Evolutionary conservation across 129 eudicot species (phyloP), one percentile per base, ranked within the genome.

Genomic region (Saposhnikovia divaricata): DNA sequence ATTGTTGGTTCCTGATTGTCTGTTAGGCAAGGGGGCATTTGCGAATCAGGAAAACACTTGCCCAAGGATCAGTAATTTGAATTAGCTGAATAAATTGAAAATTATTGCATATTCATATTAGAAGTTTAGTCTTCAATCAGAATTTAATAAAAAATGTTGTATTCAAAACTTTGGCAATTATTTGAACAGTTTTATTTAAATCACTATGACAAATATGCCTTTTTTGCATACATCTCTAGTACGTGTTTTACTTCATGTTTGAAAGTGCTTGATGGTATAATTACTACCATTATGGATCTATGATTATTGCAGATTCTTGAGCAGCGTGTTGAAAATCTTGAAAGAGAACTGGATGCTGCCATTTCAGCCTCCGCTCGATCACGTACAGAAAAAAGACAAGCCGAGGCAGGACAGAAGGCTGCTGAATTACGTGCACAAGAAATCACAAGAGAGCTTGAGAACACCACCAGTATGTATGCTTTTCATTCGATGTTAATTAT

Each of bases 361-460:
- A 94, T 94, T 47, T 86, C 98, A 48, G 98, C 97, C 57, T 91
- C 97, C 51, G 98, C 96, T 78, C 96, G 77, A 81, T 97, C 96
- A 23, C 98, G 98, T 27, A 82, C 86, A 42, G 98, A 94, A 77
- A 94, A 90, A 80, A 83, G 97, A 63, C 92, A 94, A 46, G 96
- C 98, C 71, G 98, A 92, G 89, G 96, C 94, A 84, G 92, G 91
- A 48, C 97, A 94, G 82, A 94, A 89, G 83, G 93, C 93, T 84
- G 97, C 98, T 81, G 98, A 94, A 70, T 76, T 92, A 53, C 90
- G 91, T 77, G 91, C 97, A 55, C 90, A 83, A 68, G 97, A 94
- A 71, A 86, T 94, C 76, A 94, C 92, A 44, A 90, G 78, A 81
- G 98, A 94, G 84, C 92, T 94, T 55, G 98, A 94, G 76, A 94